phyloP scores from a whole-genome alignment of 2,329 filamentous ascomycete species.

The Aspergillus glaucus region DNA sequence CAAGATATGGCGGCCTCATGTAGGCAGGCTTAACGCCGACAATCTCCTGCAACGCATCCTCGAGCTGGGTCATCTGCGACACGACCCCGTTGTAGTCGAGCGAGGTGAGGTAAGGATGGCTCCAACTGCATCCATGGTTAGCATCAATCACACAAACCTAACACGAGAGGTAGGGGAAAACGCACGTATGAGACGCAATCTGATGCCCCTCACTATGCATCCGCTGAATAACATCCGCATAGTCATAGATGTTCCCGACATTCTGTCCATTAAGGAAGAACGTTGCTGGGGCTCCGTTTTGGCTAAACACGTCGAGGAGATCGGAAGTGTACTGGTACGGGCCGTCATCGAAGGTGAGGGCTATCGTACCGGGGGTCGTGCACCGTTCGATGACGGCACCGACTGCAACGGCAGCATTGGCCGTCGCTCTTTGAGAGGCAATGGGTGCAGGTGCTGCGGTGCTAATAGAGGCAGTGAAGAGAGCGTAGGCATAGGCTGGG shows the following conservation, averaged over 20 bases:
- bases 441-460: no score
- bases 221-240: slow-evolving; percentile 23
- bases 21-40: slow-evolving; percentile 43
- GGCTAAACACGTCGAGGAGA: slow-evolving; percentile 52
- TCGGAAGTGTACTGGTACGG: slow-evolving; percentile 54
- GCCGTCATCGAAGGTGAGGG: slow-evolving; percentile 61
- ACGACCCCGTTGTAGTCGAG: slow-evolving; percentile 27
- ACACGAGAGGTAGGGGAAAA: not conserved
- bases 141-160: not conserved
- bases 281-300: slow-evolving; percentile 55
- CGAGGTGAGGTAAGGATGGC: slow-evolving; percentile 33
- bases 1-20: slow-evolving; percentile 44
- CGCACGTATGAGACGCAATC: slow-evolving; percentile 42
- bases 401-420: slow-evolving; percentile 13
- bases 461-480: no score
- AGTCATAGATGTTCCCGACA: slow-evolving; percentile 25
- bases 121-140: slow-evolving; percentile 23
- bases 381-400: slow-evolving; percentile 42
- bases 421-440: not conserved
- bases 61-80: slow-evolving; percentile 37
- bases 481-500: no score
- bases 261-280: slow-evolving; percentile 54
- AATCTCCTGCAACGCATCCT: slow-evolving; percentile 34
- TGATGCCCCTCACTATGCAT: slow-evolving; percentile 39
- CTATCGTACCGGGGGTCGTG: slow-evolving; percentile 48